Evolutionary conservation across 495 filamentous ascomycete genomes (phyloP).

Genomic region (Xylaria palmicola): DNA sequence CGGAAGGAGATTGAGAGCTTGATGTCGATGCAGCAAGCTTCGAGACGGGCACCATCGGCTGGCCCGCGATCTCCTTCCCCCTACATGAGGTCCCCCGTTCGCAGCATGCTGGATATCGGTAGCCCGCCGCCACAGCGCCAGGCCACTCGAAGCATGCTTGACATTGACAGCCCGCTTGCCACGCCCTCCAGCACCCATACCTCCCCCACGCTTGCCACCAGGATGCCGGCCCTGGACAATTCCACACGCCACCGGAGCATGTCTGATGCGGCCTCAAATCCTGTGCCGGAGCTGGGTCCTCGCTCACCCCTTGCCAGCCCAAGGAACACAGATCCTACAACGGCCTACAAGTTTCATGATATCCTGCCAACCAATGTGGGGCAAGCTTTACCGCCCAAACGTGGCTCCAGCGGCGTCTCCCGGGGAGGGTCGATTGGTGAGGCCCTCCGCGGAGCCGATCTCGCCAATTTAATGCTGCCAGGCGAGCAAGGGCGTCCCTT

Average conservation of each 20-base stretch:
- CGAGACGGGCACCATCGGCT: constrained; percentile 37
- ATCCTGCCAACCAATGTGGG: constrained; percentile 49
- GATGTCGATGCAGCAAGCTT: constrained; percentile 38
- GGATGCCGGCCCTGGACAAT: constrained; percentile 25
- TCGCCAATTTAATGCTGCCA: constrained; percentile 41
- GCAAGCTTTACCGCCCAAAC: constrained; percentile 38
- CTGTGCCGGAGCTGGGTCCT: constrained; percentile 37
- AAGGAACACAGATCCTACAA: constrained; percentile 40
- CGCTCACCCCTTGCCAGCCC: constrained; percentile 23
- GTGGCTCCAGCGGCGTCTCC: constrained; percentile 42
- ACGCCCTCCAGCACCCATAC: constrained; percentile 36
- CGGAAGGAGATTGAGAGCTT: constrained; percentile 66
- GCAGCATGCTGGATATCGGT: constrained; percentile 55
- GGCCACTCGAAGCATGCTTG: constrained; percentile 58
- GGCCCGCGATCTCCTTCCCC: constrained; percentile 46
- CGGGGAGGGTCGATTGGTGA: constrained; percentile 49
- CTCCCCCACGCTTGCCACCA: constrained; percentile 40
- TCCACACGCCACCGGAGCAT: constrained; percentile 45
- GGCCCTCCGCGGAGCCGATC: constrained; percentile 46
- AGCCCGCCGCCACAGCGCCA: constrained; percentile 41
- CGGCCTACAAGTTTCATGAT: constrained; percentile 53
- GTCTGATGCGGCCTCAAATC: constrained; percentile 49
- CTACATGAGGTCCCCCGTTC: constrained; percentile 52
- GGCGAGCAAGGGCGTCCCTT: constrained; percentile 47
- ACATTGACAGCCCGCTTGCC: constrained; percentile 44